These are phyloP conservation scores for Naegleria lovaniensis DNA, from an alignment of 208 protist genomes.

Conservation along the genomic window DNA sequence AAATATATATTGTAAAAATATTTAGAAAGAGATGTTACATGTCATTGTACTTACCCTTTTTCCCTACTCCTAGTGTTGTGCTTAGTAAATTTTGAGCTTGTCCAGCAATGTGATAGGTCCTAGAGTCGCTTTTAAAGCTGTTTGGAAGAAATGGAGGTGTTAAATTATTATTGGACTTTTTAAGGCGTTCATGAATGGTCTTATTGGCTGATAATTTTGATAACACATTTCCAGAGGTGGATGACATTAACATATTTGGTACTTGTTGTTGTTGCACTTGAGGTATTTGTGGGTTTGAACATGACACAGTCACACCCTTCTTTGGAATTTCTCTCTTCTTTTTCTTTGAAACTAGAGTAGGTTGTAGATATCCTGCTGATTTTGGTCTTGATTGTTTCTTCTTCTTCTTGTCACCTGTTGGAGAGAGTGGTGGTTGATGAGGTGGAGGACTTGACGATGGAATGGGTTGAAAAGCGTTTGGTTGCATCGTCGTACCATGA, in stretches of 20 bases:
- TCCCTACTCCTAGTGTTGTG: background rate
- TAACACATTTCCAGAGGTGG: background rate
- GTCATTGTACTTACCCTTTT: background rate
- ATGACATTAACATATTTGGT: too few relatives aligned
- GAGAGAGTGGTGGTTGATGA: too few relatives aligned
- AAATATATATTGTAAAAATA: too few relatives aligned
- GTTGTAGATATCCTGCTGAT: background rate
- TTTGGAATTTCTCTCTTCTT: background rate
- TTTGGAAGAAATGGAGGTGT: background rate
- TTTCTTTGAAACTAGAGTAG: background rate
- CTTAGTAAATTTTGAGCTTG: background rate
- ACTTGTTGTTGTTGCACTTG: too few relatives aligned
- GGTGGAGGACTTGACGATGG: too few relatives aligned
- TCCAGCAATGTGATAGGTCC: background rate
- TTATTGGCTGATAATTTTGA: background rate
- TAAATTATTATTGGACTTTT: background rate
- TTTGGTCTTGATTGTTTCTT: background rate
- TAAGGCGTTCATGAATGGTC: background rate
- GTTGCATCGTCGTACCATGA: background rate
- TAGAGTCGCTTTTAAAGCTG: background rate
- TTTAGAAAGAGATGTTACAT: too few relatives aligned
- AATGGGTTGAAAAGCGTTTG: background rate
- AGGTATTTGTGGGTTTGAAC: too few relatives aligned
- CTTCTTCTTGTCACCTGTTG: too few relatives aligned
- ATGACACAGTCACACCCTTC: too few relatives aligned